Evolutionary conservation across 2,329 filamentous ascomycete species (phyloP), one percentile per base, ranked within the genome.

Genomic region (Epichloe elymi): DNA sequence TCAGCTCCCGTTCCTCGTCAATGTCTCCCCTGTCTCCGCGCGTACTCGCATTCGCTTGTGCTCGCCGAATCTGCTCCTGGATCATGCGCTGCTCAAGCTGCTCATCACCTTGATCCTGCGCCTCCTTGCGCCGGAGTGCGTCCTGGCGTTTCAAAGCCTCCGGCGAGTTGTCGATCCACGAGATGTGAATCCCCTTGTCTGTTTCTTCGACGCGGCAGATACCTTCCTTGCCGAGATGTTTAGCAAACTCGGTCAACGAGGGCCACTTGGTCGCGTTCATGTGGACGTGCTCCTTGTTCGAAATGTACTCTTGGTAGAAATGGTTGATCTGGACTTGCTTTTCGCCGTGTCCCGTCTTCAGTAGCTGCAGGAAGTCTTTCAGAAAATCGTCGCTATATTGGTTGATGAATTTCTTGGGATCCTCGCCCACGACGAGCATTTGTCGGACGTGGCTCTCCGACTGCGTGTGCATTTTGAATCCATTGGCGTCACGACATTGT

Each of bases 281-380:
- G 64, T 97, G 93, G 8, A 93, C 73, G 64, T 97, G 91, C 61
- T 88, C 78, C 66, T 52, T 59, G 58, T 91, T 85, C 15, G 81
- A 76, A 58, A 97, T 96, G 61, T 95, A 93, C 37, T 90, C 84
- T 65, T 97, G 88, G 68, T 98, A 98, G 66, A 97, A 97, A 55
- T 87, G 83, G 62, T 98, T 98, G 48, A 90, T 80, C 36, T 90
- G 79, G 1, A 97, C 82, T 60, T 82, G 79, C 67, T 98, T 98
- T 68, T 95, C 89, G 55, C 89, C 88, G 61, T 98, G 93, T 0
- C 83, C 80, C 0, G 90, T 95, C 52, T 81, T 78, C 6, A 98
- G 74, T 2, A 93, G 73, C 52, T 80, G 74, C 1, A 94, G 56
- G 60, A 95, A 95, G 62, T 94, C 87, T 53, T 78, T 77, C 55